These are phyloP conservation scores for Podila verticillata DNA, from an alignment of 192 early-diverging fungal species.

Conservation along the genomic window DNA sequence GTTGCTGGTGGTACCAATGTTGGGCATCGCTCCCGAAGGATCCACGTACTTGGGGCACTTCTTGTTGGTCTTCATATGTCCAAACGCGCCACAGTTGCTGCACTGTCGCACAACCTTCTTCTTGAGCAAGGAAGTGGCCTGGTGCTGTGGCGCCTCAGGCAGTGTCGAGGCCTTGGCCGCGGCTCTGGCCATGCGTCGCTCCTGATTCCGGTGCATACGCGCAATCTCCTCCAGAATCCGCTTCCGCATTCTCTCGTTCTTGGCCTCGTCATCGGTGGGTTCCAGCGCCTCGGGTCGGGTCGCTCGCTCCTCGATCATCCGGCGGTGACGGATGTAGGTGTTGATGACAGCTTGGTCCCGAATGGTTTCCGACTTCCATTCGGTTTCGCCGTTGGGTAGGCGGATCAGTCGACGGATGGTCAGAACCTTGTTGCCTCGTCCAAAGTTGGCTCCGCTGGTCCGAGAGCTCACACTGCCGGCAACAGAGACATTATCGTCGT, in stretches of 20 bases:
- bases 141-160: conserved; percentile 39
- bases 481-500: conserved; percentile 64
- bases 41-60: conserved; percentile 72
- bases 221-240: conserved; percentile 72
- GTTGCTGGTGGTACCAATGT: conserved; percentile 37
- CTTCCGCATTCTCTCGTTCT: conserved; percentile 64
- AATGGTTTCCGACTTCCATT: conserved; percentile 84
- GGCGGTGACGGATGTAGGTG: conserved; percentile 87
- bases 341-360: conserved; percentile 87
- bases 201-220: conserved; percentile 71
- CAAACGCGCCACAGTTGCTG: conserved; percentile 82
- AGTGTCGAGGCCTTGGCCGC: conserved; percentile 61
- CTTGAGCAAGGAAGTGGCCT: conserved; percentile 56
- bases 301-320: conserved; percentile 79
- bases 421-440: conserved; percentile 65
- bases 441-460: conserved; percentile 61
- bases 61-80: conserved; percentile 92
- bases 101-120: conserved; percentile 76
- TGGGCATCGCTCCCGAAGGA: conserved; percentile 35
- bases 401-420: conserved; percentile 69
- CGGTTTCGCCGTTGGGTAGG: conserved; percentile 67
- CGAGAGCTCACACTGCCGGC: conserved; percentile 64
- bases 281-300: conserved; percentile 57
- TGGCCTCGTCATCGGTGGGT: conserved; percentile 67
- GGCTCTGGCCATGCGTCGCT: conserved; percentile 63